Conservation (phyloP, 2,329 filamentous ascomycete species). For the Monosporascus sp. region DNA sequence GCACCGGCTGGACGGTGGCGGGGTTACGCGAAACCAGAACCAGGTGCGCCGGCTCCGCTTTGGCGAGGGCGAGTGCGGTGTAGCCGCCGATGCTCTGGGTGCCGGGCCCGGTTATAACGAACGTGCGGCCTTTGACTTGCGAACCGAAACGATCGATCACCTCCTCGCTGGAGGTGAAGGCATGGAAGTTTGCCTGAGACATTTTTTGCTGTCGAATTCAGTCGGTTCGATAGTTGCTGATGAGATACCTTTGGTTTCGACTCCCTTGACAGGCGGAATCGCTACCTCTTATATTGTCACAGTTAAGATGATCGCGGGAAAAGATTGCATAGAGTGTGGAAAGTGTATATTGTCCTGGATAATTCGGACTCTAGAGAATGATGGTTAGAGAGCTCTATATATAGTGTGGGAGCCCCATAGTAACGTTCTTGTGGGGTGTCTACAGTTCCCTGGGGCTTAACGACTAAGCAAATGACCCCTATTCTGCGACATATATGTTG, state of each 20-base stretch:
- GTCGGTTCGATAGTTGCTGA: background rate
- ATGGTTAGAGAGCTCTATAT: no score
- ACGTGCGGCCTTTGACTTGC: conserved; percentile 11
- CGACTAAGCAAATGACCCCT: no score
- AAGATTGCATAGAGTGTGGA: no score
- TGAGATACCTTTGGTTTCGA: background rate
- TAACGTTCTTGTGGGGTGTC: no score
- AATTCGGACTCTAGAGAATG: no score
- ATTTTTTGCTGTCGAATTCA: background rate
- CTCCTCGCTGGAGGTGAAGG: background rate
- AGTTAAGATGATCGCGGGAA: no score
- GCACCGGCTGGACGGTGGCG: conserved; percentile 11
- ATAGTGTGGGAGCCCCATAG: no score
- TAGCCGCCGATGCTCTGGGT: conserved; percentile 2
- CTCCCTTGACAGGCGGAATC: background rate
- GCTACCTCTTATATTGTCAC: background rate
- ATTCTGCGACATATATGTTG: no score
- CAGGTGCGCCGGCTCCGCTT: conserved; percentile 6
- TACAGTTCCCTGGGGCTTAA: no score
- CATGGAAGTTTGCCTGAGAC: background rate
- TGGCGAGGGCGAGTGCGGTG: conserved; percentile 3
- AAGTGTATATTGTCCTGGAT: no score
- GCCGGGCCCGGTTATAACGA: conserved; percentile 11
- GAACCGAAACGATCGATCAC: background rate
- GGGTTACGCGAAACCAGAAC: conserved; percentile 12